Base-by-base conservation (phyloP, 208 protist genomes). In the Trypanosoma vivax region DNA sequence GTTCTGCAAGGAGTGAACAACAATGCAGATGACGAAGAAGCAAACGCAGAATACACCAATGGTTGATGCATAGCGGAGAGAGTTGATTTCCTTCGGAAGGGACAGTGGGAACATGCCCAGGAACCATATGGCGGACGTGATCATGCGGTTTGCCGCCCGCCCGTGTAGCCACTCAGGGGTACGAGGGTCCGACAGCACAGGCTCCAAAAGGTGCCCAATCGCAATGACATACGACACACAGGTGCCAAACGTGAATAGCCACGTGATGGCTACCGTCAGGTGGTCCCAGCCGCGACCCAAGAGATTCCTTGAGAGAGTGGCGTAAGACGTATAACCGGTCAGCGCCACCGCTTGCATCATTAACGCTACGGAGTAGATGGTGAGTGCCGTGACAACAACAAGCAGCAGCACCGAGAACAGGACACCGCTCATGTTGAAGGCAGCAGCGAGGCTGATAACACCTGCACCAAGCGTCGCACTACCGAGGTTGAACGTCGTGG, bases 191-290 rank as follows among this genome's bases (percentile, higher is more conserved):
- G 76, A 70, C 29, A 70, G 66, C 13, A 72, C 73, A 42, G 64
- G 67, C 21, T 63, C 51, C 16, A 85, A 53, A 49, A 90, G 58
- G 37, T 86, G 70, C 43, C 79, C 70, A 28, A 79, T 73, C 38
- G 80, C 79, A 53, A 91, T 89, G 50, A 94, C 78, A 64, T 94
- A 94, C 9, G 70, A 72, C 29, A 94, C 79, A 35, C 75, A 80
- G 10, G 74, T 75, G 46, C 87, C 87, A 48, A 89, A 94, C 64
- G 80, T 88, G 58, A 91, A 89, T 52, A 90, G 68, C 69, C 79
- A 90, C 70, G 85, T 80, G 58, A 81, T 65, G 40, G 82, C 72
- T 16, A 76, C 78, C 0, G 73, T 73, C 13, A 94, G 51, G 60
- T 86, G 79, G 58, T 90, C 87, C 66, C 72, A 89, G 23, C 75